Evolutionary conservation across 1,284 basidiomycete species (phyloP), one percentile per base, ranked within the genome.

Genomic region (Cystobasidium slooffiae): DNA sequence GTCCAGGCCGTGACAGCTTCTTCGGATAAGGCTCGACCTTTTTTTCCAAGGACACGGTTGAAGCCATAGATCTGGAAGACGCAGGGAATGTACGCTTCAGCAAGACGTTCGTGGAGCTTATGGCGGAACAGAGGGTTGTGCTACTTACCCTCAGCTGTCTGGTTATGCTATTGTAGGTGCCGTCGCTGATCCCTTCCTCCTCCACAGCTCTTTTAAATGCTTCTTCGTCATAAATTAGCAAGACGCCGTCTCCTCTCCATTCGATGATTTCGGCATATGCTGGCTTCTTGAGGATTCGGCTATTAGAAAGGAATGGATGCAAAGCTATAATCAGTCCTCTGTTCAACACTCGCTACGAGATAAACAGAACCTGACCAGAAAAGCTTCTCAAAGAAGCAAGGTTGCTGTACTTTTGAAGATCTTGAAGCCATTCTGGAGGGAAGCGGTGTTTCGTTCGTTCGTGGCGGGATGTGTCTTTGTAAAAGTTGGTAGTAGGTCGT

Each of bases 121-220:
- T 43, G 6, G 3, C 14, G 39, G 8, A 22, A 18, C 41, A 7
- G 18, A 16, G 3, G 14, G 1, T 8, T 8, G 37, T 18, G 59
- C 1, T 16, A 44, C 47, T 24, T n/a, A 66, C 64, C 10, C 64
- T 18, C 16, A 66, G 16, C n/a, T 66, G 64, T 43, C 64, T 51
- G 9, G 44, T 47, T 41, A 66, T 66, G 24, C 49, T 52, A 39
- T 37, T n/a, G 43, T 66, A 66, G 12, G 37, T 41, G 6, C 51
- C 18, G 18, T 44, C 6, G n/a, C 24, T 52, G 0, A 53, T 18
- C 1, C 9, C 47, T 9, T 41, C 1, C 6, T 53, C 18, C 14
- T 37, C 3, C 8, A 53, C 64, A 12, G 43, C 12, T 8, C 14
- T 31, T 37, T 52, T 24, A 3, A 66, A 53, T 1, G 22, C 51